Evolutionary conservation across 805 yeast species (phyloP).

Genomic region (Kodamaea lidongshanica): DNA sequence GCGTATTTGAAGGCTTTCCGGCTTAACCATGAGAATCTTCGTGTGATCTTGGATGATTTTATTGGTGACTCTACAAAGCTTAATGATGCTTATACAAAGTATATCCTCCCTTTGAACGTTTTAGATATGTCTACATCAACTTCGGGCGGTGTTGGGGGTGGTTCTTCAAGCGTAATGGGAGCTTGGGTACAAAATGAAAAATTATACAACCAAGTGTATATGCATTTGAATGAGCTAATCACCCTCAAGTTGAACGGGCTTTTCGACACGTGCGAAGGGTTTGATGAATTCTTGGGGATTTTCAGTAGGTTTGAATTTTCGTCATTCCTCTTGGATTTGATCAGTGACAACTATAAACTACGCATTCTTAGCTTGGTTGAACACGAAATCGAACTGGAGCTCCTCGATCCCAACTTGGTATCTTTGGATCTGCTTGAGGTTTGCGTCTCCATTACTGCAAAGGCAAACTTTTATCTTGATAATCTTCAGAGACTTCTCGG

Average conservation of each 20-base stretch:
- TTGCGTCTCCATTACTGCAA: too few relatives aligned
- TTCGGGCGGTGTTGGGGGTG: conserved; percentile 23
- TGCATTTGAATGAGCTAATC: conserved; percentile 18
- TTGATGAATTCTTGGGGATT: conserved; percentile 24
- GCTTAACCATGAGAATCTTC: conserved; percentile 46
- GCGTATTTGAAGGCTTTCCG: conserved; percentile 43
- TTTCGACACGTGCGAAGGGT: conserved; percentile 20
- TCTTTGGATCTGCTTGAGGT: too few relatives aligned
- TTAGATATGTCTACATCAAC: conserved; percentile 31
- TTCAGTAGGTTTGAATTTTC: conserved; percentile 18
- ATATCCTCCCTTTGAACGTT: conserved; percentile 21
- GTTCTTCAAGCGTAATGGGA: too few relatives aligned
- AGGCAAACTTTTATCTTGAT: conserved; percentile 19
- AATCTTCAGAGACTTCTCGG: conserved; percentile 26
- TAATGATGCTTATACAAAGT: conserved; percentile 24
- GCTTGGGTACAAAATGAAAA: conserved; percentile 26
- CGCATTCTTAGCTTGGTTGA: conserved; percentile 1
- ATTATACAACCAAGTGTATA: conserved; percentile 17
- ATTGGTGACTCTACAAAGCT: conserved; percentile 14
- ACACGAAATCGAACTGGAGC: conserved; percentile 13
- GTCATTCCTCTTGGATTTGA: conserved; percentile 18
- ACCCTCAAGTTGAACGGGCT: conserved; percentile 19
- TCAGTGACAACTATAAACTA: conserved; percentile 34
- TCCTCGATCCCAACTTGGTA: neutral
- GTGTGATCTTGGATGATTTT: conserved; percentile 24